phyloP scores from a whole-genome alignment of 2,329 filamentous ascomycete genomes.

The Xylaria sp. region DNA sequence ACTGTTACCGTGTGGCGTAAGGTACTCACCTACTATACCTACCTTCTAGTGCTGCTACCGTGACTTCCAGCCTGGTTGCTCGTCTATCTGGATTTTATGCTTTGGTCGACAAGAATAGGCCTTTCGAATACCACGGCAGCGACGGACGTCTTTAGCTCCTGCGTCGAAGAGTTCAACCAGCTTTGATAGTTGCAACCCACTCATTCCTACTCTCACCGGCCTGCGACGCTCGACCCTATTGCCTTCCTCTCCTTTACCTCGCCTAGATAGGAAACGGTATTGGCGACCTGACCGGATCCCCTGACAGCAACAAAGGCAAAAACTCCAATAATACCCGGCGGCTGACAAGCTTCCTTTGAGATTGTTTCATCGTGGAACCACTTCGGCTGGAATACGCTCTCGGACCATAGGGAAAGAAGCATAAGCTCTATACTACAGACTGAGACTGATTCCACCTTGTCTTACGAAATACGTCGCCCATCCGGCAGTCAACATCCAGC shows the following conservation, averaged over 20 bases:
- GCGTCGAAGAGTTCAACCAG: slow-evolving; percentile 9
- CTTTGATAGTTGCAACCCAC: slow-evolving; percentile 29
- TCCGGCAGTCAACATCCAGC: slow-evolving; percentile 15
- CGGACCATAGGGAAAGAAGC: slow-evolving; percentile 18
- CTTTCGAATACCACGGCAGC: slow-evolving; percentile 17
- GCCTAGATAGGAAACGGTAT: not conserved
- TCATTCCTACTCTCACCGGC: not conserved
- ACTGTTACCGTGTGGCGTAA: not conserved
- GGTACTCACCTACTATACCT: not conserved
- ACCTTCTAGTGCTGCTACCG: not conserved
- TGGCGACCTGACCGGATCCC: slow-evolving; percentile 1
- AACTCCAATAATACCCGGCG: slow-evolving; percentile 1
- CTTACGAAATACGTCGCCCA: slow-evolving; percentile 26
- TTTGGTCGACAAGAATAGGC: slow-evolving; percentile 13
- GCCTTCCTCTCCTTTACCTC: slow-evolving; percentile 9
- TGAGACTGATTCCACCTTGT: slow-evolving; percentile 32
- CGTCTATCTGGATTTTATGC: slow-evolving; percentile 19
- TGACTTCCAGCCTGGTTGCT: slow-evolving; percentile 2
- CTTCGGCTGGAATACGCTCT: slow-evolving; percentile 16
- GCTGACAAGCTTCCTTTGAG: slow-evolving; percentile 3
- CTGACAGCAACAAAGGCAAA: slow-evolving; percentile 6
- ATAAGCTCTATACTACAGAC: slow-evolving; percentile 22
- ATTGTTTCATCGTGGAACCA: slow-evolving; percentile 19
- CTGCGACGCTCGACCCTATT: slow-evolving; percentile 1
- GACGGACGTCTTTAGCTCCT: slow-evolving; percentile 23